Base-by-base conservation (phyloP, 805 yeast genomes). In the Torulaspora indica region DNA sequence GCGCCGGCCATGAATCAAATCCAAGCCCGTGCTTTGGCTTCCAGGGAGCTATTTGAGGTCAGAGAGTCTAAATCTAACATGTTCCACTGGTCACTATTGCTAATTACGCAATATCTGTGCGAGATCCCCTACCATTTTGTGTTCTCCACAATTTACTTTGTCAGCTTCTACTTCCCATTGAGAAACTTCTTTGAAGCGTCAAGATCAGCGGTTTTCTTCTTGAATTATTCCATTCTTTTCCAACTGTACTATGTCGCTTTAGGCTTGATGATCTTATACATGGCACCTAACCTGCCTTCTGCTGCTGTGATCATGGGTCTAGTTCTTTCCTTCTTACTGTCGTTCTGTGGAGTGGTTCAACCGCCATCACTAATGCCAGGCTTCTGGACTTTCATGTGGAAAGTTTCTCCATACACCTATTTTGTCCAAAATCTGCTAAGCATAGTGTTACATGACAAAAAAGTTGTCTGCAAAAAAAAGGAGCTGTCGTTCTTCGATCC, bases 381-480 rank as follows among this genome's bases (percentile, higher is more conserved):
- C 1, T 86, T 86, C 70, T 86, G 95, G 95, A 79, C 76, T 37
- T 86, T 83, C 61, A 83, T 86, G 89, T 81, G 84, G 76, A 76
- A 83, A 53, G 73, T 72, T 15, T 81, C 86, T 20, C 95, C 85
- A 8, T 75, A 75, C 64, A 83, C 91, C 1, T 86, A 86, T 58
- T 77, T 82, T 61, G 69, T 85, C 46, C 79, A 77, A 50, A 71
- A 77, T 41, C 69, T 82, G 48, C 68, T 80, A 35, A 70, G 67
- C 20, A 65, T 60, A 24, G 70, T 74, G 41, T 66, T 74, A 53
- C 81, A 81, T 51, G 74, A 71, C 30, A 69, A 76, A 49, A 58
- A 63, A 29, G 81, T 85, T 9, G 55, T 46, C 10, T 83, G 90
- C 61, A 49, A 64, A 6, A 49, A 45, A 2, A 49, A 53, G 12